Percentiles rank a stretch among this genome's conserved stretches.
These are phyloP conservation scores for Ceratobasidium sp. DNA, from an alignment of 1,284 basidiomycete species.

Conservation along the genomic window DNA sequence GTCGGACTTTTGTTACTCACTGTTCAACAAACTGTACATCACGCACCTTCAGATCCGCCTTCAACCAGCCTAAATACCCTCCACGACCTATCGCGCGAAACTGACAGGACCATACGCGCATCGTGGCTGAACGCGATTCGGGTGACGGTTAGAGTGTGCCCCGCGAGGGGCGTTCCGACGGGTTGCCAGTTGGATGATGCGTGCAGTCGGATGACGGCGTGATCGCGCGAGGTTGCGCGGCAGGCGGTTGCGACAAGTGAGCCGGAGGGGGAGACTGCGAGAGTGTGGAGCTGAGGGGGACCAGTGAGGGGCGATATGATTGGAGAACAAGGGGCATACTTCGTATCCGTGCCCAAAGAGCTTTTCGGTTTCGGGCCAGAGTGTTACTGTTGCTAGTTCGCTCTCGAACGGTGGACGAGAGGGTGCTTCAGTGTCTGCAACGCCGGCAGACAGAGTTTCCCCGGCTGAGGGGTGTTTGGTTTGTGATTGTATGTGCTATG, in stretches of 20 bases:
- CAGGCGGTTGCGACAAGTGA: constrained; percentile 90
- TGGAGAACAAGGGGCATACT: constrained; percentile 58
- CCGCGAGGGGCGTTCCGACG: constrained; percentile 76
- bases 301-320: constrained; percentile 14
- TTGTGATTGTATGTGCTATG: not conserved
- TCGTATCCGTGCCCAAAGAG: constrained; percentile 99
- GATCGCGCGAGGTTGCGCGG: constrained; percentile 85
- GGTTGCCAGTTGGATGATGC: constrained; percentile 71
- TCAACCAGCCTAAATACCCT: constrained; percentile 70
- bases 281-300: constrained; percentile 72
- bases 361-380: constrained; percentile 98
- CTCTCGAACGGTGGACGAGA: constrained; percentile 79
- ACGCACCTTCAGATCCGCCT: constrained; percentile 55
- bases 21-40: constrained; percentile 27
- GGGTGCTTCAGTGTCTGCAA: constrained; percentile 5
- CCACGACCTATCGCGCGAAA: constrained; percentile 94
- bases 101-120: constrained; percentile 81
- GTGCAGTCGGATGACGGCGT: constrained; percentile 90
- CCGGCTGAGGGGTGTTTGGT: constrained; percentile 3
- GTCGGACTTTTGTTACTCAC: not conserved
- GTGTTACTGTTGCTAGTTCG: constrained; percentile 82
- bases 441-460: constrained; percentile 24
- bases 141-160: constrained; percentile 92
- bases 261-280: constrained; percentile 76
- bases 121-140: constrained; percentile 89